phyloP scores from a whole-genome alignment of 805 yeast species.

The Tetrapisispora namnaoensis region DNA sequence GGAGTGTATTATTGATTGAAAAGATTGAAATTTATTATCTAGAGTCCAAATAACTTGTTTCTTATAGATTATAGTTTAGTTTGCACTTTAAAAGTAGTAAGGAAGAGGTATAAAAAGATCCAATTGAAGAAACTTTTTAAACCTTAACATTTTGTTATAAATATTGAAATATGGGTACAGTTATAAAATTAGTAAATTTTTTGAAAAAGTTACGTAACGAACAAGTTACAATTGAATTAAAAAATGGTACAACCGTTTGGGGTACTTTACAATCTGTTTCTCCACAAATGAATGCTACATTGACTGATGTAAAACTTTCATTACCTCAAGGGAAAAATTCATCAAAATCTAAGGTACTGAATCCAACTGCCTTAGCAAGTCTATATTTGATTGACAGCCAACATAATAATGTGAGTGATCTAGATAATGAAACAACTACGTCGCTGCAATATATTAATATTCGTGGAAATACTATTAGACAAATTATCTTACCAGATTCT shows the following conservation, averaged over 20 bases:
- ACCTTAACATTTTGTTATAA: not conserved
- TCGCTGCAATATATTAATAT: constrained; percentile 67
- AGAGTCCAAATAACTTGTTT: too few species aligned
- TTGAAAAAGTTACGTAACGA: constrained; percentile 79
- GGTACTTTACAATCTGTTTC: constrained; percentile 81
- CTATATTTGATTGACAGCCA: constrained; percentile 10
- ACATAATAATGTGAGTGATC: constrained; percentile 2
- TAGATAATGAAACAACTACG: constrained; percentile 47
- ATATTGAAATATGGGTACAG: not conserved
- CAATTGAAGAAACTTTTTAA: not conserved
- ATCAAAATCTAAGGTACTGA: constrained; percentile 5
- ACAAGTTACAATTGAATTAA: constrained; percentile 81
- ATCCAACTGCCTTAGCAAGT: constrained; percentile 18
- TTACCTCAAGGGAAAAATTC: constrained; percentile 24
- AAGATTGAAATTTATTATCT: too few species aligned
- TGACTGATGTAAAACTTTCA: constrained; percentile 73
- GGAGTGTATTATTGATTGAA: too few species aligned
- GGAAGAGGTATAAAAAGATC: not conserved
- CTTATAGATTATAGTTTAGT: too few species aligned
- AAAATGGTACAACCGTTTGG: constrained; percentile 78
- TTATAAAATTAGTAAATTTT: constrained; percentile 36
- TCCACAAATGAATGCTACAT: constrained; percentile 81
- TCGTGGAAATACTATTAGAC: constrained; percentile 82
- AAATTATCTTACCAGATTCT: constrained; percentile 76
- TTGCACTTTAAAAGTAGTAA: too few species aligned